Base-by-base conservation (phyloP, 1,284 basidiomycete genomes). In the Psilocybe mexicana region DNA sequence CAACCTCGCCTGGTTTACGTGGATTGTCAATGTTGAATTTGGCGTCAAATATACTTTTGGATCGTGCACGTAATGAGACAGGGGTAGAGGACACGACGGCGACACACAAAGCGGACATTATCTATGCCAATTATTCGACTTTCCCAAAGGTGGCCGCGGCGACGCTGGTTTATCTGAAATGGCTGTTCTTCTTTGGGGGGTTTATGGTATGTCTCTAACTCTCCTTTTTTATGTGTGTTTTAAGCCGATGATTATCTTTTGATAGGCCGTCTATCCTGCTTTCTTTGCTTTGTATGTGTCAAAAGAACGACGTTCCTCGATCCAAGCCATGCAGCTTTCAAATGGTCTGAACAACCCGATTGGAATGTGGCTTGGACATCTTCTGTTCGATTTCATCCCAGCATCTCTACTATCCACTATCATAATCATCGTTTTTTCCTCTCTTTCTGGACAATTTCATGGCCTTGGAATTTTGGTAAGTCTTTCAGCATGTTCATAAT, bases 271-370 rank as follows among this genome's bases (percentile, higher is more conserved):
- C 0, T 92, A 84, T 70, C 90, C 91, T 2, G 90, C 91, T 0
- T 93, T 93, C 71, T 91, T 87, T 60, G 80, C 87, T n/a, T 70
- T 93, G n/a, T 93, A 93, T 69, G 88, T 91, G 10, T 83, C 84
- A n/a, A 81, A 78, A 61, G 89, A 88, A 67, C 82, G 83, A 23
- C 77, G 79, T 45, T 87, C 85, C 11, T 84, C 82, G 43, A 88
- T 87, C 2, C 90, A 86, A 72, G 88, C 87, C 6, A 92, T 90
- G 87, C 86, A 88, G 62, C 73, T 88, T 35, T 91, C 87, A 33
- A 93, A 93, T 67, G 91, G 91, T 1, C 74, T 92, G 35, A 81
- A 85, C 1, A 76, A 88, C 55, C 89, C 90, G 3, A 72, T 84
- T 40, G 88, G 87, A 0, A 75, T 93, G 38, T 93, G 90, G 90